phyloP scores from a whole-genome alignment of 805 yeast species.

The Lipomyces chichibuensis region DNA sequence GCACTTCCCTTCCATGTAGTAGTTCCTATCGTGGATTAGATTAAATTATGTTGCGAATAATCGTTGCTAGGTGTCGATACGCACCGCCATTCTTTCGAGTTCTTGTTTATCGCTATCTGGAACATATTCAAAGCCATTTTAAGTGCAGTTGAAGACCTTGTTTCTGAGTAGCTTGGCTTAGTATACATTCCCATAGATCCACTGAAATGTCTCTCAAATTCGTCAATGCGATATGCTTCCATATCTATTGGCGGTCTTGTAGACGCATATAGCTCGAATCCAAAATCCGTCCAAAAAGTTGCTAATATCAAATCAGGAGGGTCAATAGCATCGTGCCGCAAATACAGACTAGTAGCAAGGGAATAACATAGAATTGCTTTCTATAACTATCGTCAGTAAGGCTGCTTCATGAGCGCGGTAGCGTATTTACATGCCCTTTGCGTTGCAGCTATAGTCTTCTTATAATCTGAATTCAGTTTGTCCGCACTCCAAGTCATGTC shows the following conservation, averaged over 20 bases:
- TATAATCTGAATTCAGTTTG: slow-evolving; percentile 67
- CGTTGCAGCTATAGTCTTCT: slow-evolving; percentile 59
- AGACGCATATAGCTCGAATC: slow-evolving; percentile 55
- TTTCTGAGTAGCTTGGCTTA: slow-evolving; percentile 20
- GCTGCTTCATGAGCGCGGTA: slow-evolving; percentile 45
- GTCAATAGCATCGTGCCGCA: slow-evolving; percentile 34
- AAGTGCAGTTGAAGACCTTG: slow-evolving; percentile 36
- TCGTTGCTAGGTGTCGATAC: neutral
- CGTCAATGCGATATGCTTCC: slow-evolving; percentile 54
- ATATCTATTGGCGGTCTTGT: slow-evolving; percentile 44
- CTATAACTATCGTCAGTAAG: neutral
- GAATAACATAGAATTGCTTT: slow-evolving; percentile 61
- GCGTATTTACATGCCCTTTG: slow-evolving; percentile 54
- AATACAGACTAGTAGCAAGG: slow-evolving; percentile 62
- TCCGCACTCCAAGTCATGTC: slow-evolving; percentile 93
- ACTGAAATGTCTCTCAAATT: slow-evolving; percentile 51
- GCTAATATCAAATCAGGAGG: slow-evolving; percentile 53
- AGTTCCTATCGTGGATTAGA: slow-evolving; percentile 43
- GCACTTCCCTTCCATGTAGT: slow-evolving; percentile 61
- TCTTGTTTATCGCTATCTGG: slow-evolving; percentile 52
- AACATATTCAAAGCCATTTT: slow-evolving; percentile 52
- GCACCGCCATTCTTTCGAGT: slow-evolving; percentile 58
- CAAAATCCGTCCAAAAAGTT: slow-evolving; percentile 50
- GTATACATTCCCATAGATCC: slow-evolving; percentile 39
- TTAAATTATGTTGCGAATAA: neutral